Conservation (phyloP, 2,329 filamentous ascomycete species). For the Coniella lustricola region DNA sequence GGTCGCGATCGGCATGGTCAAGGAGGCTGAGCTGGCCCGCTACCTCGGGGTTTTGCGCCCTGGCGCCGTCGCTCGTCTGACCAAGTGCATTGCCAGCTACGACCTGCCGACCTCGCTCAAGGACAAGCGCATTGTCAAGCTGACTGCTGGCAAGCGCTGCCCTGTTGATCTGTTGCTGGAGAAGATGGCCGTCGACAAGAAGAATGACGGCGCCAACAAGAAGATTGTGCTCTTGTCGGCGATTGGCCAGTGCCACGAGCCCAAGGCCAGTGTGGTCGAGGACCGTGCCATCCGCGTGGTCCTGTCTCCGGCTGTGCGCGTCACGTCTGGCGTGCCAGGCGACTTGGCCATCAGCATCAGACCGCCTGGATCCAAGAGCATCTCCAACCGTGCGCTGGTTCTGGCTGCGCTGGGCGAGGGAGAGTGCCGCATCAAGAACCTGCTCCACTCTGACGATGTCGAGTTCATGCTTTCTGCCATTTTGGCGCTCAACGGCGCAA, state of each 20-base stretch:
- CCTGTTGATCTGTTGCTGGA: conserved; percentile 76
- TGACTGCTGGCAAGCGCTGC: conserved; percentile 82
- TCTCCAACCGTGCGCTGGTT: conserved; percentile 93
- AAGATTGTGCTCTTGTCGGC: conserved; percentile 89
- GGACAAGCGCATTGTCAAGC: conserved; percentile 73
- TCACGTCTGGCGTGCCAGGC: conserved; percentile 64
- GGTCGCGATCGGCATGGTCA: conserved; percentile 97
- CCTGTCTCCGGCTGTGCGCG: conserved; percentile 69
- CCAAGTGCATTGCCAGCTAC: conserved; percentile 93
- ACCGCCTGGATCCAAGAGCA: conserved; percentile 93
- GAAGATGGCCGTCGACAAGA: conserved; percentile 98
- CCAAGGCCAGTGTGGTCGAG: conserved; percentile 79
- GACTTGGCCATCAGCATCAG: conserved; percentile 66
- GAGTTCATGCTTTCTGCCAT: conserved; percentile 97
- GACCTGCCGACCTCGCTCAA: conserved; percentile 78
- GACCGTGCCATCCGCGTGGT: conserved; percentile 78
- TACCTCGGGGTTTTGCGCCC: conserved; percentile 80
- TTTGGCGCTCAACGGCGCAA: conserved; percentile 72
- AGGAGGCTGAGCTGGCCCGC: conserved; percentile 88
- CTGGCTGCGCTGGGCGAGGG: conserved; percentile 84
- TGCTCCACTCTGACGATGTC: conserved; percentile 93
- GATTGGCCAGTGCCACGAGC: conserved; percentile 83
- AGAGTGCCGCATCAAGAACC: conserved; percentile 79
- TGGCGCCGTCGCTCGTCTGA: conserved; percentile 79
- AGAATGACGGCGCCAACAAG: conserved; percentile 92